Conservation (phyloP, 1,284 basidiomycete genomes). For the Cutaneotrichosporon arboriforme region DNA sequence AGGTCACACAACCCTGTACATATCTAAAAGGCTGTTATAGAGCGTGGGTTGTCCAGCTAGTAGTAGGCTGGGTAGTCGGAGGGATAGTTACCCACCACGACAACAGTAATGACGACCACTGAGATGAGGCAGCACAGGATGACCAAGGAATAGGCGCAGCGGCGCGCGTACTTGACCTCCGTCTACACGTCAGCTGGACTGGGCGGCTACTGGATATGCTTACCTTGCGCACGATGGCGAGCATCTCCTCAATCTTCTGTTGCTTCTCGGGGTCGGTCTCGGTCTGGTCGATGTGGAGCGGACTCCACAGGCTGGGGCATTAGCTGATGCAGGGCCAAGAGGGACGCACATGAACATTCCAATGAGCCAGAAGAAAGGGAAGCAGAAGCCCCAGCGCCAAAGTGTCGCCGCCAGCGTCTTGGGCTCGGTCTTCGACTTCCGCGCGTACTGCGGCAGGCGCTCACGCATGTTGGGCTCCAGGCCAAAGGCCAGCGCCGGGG, state of each 20-base stretch:
- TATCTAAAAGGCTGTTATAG: too few relatives aligned
- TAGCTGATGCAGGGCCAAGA: neutral
- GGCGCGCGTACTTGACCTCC: conserved; percentile 41
- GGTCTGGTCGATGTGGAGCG: conserved; percentile 25
- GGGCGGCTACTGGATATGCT: conserved; percentile 2
- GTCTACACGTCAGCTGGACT: conserved; percentile 21
- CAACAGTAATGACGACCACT: conserved; percentile 6
- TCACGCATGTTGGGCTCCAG: conserved; percentile 2
- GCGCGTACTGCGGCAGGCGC: neutral
- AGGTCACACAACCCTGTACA: too few relatives aligned
- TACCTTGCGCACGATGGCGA: conserved; percentile 35
- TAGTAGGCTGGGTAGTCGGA: too few relatives aligned
- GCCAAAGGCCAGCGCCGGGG: conserved; percentile 1
- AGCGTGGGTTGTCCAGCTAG: too few relatives aligned
- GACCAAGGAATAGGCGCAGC: conserved; percentile 27
- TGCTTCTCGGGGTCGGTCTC: conserved; percentile 36
- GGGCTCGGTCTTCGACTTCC: conserved; percentile 21
- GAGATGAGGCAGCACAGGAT: conserved; percentile 13
- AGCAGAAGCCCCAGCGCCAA: conserved; percentile 42
- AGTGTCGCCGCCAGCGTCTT: conserved; percentile 35
- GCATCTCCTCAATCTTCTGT: conserved; percentile 39
- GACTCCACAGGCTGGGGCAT: conserved; percentile 29
- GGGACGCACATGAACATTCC: conserved; percentile 35
- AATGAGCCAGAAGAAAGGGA: conserved; percentile 38
- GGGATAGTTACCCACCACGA: too few relatives aligned